Evolutionary conservation across 805 yeast species (phyloP).

Genomic region (Candida takata): DNA sequence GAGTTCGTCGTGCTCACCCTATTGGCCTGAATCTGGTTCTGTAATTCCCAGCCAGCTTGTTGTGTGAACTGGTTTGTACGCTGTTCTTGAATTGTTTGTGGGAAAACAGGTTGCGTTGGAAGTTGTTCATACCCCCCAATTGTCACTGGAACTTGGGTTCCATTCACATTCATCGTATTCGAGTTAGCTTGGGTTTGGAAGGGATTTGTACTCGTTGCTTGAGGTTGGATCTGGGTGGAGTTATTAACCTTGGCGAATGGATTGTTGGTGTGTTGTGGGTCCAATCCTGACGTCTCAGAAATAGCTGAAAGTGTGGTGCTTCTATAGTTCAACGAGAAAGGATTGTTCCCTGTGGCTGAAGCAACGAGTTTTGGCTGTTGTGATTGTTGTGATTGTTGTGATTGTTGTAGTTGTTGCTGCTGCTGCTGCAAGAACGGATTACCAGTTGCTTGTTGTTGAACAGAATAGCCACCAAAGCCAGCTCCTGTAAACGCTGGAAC

Average conservation of each 20-base stretch:
- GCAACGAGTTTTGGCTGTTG: constrained; percentile 8
- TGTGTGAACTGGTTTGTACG: constrained; percentile 30
- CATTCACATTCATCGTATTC: constrained; percentile 24
- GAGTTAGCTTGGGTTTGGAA: constrained; percentile 17
- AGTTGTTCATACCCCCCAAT: constrained; percentile 69
- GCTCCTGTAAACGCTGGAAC: constrained; percentile 42
- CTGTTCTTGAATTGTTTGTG: constrained; percentile 46
- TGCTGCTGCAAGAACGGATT: constrained; percentile 30
- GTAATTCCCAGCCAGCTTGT: constrained; percentile 32
- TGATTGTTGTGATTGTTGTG: constrained; percentile 5
- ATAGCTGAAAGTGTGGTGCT: constrained; percentile 8
- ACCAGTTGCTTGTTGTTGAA: constrained; percentile 22
- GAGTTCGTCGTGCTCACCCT: constrained; percentile 17
- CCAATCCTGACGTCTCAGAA: constrained; percentile 7
- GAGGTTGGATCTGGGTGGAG: constrained; percentile 9
- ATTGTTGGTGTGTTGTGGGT: constrained; percentile 20
- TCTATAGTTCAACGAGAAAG: constrained; percentile 21
- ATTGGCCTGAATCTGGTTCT: constrained; percentile 19
- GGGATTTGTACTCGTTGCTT: constrained; percentile 37
- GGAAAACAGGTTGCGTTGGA: constrained; percentile 63
- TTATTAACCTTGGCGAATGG: constrained; percentile 21
- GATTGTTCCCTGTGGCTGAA: constrained; percentile 24
- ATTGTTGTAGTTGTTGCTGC: constrained; percentile 8
- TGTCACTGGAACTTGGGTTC: constrained; percentile 29
- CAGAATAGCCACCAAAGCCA: constrained; percentile 50